Evolutionary conservation across 352 stramenopile species (phyloP).

Genomic region (Aphanomyces astaci): DNA sequence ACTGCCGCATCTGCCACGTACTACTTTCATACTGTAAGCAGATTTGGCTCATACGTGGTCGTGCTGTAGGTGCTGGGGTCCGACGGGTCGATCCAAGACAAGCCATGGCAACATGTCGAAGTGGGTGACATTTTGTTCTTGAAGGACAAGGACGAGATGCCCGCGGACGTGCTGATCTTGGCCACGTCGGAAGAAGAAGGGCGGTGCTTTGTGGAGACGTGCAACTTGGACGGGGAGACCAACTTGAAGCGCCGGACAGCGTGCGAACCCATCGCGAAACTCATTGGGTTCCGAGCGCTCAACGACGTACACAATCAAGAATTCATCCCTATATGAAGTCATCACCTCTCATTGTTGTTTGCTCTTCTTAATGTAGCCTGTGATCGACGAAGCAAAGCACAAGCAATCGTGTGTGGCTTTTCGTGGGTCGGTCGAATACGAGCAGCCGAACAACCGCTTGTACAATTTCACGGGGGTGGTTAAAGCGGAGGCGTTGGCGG

Average conservation of each 20-base stretch:
- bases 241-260: slow-evolving; percentile 85
- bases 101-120: slow-evolving; percentile 63
- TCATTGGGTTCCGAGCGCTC: slow-evolving; percentile 40
- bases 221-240: slow-evolving; percentile 83
- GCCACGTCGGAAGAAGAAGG: slow-evolving; percentile 54
- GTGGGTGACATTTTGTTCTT: slow-evolving; percentile 72
- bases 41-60: too few species aligned
- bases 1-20: slow-evolving; percentile 15
- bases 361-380: slow-evolving; percentile 21
- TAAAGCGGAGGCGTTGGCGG: slow-evolving; percentile 22
- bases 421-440: slow-evolving; percentile 31
- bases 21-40: background rate
- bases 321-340: slow-evolving; percentile 32
- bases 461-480: slow-evolving; percentile 57
- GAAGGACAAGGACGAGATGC: slow-evolving; percentile 64
- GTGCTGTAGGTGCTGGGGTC: slow-evolving; percentile 31
- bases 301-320: slow-evolving; percentile 34
- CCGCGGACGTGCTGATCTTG: slow-evolving; percentile 81
- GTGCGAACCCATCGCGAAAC: slow-evolving; percentile 24
- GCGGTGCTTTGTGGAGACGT: slow-evolving; percentile 82
- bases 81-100: slow-evolving; percentile 36
- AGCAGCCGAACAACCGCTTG: slow-evolving; percentile 72
- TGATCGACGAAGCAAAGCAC: background rate
- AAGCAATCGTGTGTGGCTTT: background rate
- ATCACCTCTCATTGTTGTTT: too few species aligned